Base-by-base conservation (phyloP, 805 yeast genomes). In the Spathaspora girioi region DNA sequence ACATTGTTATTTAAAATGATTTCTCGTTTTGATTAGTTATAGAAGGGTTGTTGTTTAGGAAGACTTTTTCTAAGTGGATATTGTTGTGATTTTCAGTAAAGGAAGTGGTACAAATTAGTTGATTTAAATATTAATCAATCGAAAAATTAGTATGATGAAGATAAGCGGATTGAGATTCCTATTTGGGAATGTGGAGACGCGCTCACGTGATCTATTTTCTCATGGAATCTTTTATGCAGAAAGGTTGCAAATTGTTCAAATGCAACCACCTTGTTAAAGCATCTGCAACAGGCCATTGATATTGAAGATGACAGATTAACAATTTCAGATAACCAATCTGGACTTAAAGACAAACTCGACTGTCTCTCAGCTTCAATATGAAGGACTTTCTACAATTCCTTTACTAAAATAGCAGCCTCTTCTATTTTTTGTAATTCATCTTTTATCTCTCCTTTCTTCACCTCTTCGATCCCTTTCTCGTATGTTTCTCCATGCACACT, bases 111-210 rank as follows among this genome's bases (percentile, higher is more conserved):
- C 29, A 27, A 31, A 44, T 44, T 31, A 17, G 18, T 44, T 20
- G 18, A 23, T 44, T 31, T 31, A 44, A 23, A 44, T 44, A 31
- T 20, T 31, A n/a, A 6, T 32, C 10, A 3, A 11, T 14, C 14
- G 11, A n/a, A 35, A 35, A 35, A 18, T 19, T 44, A 18, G 15
- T 20, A 19, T 31, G 35, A 10, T 20, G 15, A 18, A 20, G 40
- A 17, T 18, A n/a, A 8, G 29, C 50, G 53, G 54, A 54, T 43
- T 43, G 45, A 49, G 9, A 29, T 57, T 7, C 57, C 54, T 10
- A n/a, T 35, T 54, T 48, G 17, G 56, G 57, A 23, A 43, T 12
- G 40, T 15, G 14, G 40, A 35, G 3, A 35, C 17, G 29, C 26
- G 27, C 38, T 6, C 45, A n/a, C 40, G 40, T n/a, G 40, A 12